phyloP scores from a whole-genome alignment of 805 yeast genomes.

The Kregervanrija delftensis region DNA sequence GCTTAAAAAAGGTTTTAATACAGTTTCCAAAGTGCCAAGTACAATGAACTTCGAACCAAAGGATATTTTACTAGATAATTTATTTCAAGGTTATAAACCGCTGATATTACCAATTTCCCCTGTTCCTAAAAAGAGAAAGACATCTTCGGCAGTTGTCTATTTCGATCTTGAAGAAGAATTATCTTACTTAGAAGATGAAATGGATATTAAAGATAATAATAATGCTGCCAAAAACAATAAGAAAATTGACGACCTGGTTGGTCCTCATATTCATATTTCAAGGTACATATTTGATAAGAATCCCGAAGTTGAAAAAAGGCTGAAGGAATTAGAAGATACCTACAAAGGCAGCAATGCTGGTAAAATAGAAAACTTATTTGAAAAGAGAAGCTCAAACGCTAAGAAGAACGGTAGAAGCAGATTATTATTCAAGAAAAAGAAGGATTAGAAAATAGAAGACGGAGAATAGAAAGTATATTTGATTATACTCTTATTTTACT shows the following conservation, averaged over 20 bases:
- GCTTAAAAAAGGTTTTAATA: conserved; percentile 27
- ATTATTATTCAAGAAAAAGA: too few species aligned
- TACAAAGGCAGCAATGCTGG: too few species aligned
- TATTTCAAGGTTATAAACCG: conserved; percentile 31
- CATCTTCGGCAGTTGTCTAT: conserved; percentile 22
- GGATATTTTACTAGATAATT: conserved; percentile 27
- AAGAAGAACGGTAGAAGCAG: too few species aligned
- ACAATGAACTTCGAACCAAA: conserved; percentile 27
- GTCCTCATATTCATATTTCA: conserved; percentile 16
- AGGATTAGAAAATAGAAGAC: too few species aligned
- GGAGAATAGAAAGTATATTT: too few species aligned
- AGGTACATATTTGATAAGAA: conserved; percentile 13
- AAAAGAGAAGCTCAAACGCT: too few species aligned
- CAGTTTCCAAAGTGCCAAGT: conserved; percentile 28
- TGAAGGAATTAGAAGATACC: conserved; percentile 6
- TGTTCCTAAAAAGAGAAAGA: conserved; percentile 14
- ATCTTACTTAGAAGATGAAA: conserved; percentile 18
- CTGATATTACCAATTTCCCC: conserved; percentile 27
- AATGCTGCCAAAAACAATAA: conserved; percentile 6
- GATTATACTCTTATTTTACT: too few species aligned
- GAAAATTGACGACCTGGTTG: conserved; percentile 8
- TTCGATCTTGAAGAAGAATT: conserved; percentile 28
- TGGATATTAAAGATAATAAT: conserved; percentile 3
- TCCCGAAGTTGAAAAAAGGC: conserved; percentile 12
- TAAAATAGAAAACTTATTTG: too few species aligned